Evolutionary conservation across 169 alveolate species (phyloP), one percentile per base, ranked within the genome.

Genomic region (Cryptosporidium felis): DNA sequence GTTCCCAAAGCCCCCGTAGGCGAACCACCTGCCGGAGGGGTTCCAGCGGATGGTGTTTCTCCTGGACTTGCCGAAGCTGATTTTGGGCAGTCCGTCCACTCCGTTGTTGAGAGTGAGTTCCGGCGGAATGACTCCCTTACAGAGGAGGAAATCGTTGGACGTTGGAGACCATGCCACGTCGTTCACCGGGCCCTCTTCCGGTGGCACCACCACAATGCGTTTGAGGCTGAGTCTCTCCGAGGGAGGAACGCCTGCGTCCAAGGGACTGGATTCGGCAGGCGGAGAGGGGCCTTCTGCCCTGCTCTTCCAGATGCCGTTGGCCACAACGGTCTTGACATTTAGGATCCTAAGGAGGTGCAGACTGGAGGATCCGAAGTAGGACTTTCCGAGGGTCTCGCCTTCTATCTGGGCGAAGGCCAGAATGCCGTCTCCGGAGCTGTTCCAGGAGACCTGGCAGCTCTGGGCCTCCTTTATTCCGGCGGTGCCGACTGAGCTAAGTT

Each of bases 131-230:
- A 40, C 32, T 32, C 93, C 93, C 81, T 90, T 90, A 10, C 89
- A 85, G 5, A 90, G 90, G 36, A 90, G 80, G 60, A 90, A 88
- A 44, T 90, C 93, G 46, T 90, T 89, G 21, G 89, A 42, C 1
- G 88, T 88, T 26, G 93, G 93, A 41, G 91, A 81, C 93, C 93
- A 90, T 53, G 66, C 65, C 4, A 88, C 93, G 41, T 90, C 93
- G 26, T 74, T 74, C 34, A 74, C 82, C 44, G 93, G 74, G 44
- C 93, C 60, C 67, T 80, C 62, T 60, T 88, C 82, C 1, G 85
- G 67, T 0, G 85, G 67, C 18, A 74, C 85, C 8, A 74, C 85
- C 28, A 53, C 66, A 9, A 40, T 44, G 34, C 56, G 60, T 51
- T 34, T 74, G 2, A 74, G 45, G 56, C 67, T 74, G 12, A 16